phyloP scores from a whole-genome alignment of 495 filamentous ascomycete genomes.

The Neurospora sp. region DNA sequence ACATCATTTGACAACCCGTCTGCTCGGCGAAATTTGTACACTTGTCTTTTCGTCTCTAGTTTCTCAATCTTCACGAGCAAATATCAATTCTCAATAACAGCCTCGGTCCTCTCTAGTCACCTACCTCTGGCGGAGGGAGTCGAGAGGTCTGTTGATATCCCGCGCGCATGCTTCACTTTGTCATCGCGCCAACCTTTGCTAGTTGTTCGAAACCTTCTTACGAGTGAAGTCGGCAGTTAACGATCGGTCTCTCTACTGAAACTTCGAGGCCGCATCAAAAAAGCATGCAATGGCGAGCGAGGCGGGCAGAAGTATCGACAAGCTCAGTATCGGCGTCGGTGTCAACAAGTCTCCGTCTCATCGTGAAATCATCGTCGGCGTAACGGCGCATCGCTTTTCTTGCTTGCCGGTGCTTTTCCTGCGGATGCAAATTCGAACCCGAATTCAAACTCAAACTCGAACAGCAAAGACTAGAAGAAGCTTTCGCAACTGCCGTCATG shows the following conservation, averaged over 20 bases:
- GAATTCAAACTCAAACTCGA: neutral
- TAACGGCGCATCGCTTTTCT: neutral
- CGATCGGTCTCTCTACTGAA: neutral
- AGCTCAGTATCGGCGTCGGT: neutral
- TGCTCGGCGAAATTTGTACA: no score
- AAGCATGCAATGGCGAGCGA: neutral
- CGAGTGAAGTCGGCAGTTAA: neutral
- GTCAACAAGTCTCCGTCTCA: neutral
- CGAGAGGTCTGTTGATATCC: no score
- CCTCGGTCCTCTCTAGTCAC: no score
- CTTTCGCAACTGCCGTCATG: neutral
- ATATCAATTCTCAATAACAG: no score
- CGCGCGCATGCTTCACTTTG: neutral
- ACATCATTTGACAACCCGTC: no score
- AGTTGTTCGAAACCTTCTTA: neutral
- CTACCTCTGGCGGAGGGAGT: no score
- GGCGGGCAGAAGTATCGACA: neutral
- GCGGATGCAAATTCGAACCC: no score
- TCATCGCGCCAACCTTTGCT: neutral
- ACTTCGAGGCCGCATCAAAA: neutral
- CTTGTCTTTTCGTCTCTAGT: no score
- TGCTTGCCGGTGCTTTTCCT: neutral
- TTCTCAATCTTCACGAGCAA: no score
- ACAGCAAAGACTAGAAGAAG: neutral
- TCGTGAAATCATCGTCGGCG: neutral